Percentiles rank a stretch among this genome's conserved stretches.
phyloP scores from a whole-genome alignment of 2,329 filamentous ascomycete genomes.

The Alternaria sp. region DNA sequence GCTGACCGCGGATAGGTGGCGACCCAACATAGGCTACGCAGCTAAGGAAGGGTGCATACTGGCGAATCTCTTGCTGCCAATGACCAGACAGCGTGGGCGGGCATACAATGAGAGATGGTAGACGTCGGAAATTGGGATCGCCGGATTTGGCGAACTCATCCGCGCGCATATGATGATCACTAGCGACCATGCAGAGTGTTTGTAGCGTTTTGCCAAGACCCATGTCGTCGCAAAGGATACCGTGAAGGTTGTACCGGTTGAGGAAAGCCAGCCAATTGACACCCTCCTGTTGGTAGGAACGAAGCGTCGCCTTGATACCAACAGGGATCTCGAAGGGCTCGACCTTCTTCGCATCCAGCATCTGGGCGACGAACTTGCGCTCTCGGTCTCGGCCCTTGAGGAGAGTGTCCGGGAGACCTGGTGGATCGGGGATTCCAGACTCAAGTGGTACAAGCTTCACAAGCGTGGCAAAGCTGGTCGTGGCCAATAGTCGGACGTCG shows the following conservation, averaged over 20 bases:
- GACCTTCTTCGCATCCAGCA: constrained; percentile 95
- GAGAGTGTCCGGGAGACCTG: constrained; percentile 86
- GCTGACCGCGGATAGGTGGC: constrained; percentile 76
- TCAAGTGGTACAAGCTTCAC: constrained; percentile 97
- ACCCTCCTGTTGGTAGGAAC: constrained; percentile 97
- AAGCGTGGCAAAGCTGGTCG: constrained; percentile 93
- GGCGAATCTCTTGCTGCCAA: constrained; percentile 97
- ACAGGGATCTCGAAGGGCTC: constrained; percentile 93
- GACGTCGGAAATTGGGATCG: constrained; percentile 74
- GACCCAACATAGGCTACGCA: constrained; percentile 92
- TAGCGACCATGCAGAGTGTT: constrained; percentile 96
- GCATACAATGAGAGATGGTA: constrained; percentile 94
- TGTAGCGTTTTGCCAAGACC: constrained; percentile 97
- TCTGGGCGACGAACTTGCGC: constrained; percentile 93
- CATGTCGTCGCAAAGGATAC: constrained; percentile 99
- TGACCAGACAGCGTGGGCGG: constrained; percentile 95
- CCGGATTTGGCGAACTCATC: constrained; percentile 87
- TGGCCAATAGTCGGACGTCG: constrained; percentile 90
- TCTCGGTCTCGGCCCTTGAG: constrained; percentile 91
- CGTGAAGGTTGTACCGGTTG: constrained; percentile 96
- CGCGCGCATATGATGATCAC: constrained; percentile 91
- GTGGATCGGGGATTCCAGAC: constrained; percentile 95
- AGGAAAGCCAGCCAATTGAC: constrained; percentile 99
- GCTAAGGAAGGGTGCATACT: constrained; percentile 91
- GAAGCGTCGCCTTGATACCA: constrained; percentile 93